These are phyloP conservation scores for Colletotrichum somersetense DNA, from an alignment of 2,329 filamentous ascomycete genomes.

Conservation along the genomic window DNA sequence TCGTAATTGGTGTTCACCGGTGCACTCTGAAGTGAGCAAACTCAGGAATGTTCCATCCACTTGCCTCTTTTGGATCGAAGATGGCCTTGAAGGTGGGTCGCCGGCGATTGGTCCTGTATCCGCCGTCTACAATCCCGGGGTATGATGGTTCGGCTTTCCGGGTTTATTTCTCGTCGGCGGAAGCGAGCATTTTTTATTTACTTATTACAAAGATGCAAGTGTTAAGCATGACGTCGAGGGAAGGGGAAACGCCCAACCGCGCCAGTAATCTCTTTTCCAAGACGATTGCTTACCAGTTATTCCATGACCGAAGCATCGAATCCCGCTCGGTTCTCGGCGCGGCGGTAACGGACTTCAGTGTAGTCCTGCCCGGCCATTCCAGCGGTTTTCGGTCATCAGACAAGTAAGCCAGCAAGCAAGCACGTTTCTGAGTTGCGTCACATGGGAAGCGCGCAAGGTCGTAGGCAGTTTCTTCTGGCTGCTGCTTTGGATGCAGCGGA, in stretches of 20 bases:
- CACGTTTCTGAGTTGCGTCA: not conserved
- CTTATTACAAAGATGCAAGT: not conserved
- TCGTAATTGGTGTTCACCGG: too few species aligned
- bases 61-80: slow-evolving; percentile 13
- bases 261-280: not conserved
- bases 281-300: not conserved
- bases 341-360: not conserved
- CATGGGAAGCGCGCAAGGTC: not conserved
- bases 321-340: slow-evolving; percentile 29
- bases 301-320: not conserved
- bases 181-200: too few species aligned
- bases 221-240: not conserved
- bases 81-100: not conserved
- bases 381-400: not conserved
- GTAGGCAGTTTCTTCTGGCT: not conserved
- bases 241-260: not conserved
- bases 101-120: not conserved
- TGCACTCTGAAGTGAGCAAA: not conserved
- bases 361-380: slow-evolving; percentile 3
- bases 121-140: not conserved
- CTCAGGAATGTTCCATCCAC: slow-evolving; percentile 14
- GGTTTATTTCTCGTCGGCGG: slow-evolving; percentile 5
- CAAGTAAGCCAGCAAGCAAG: not conserved
- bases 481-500: not conserved
- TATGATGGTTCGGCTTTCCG: slow-evolving; percentile 15